Conservation (phyloP, 148 eudicot species). For the Agrostemma githago region DNA sequence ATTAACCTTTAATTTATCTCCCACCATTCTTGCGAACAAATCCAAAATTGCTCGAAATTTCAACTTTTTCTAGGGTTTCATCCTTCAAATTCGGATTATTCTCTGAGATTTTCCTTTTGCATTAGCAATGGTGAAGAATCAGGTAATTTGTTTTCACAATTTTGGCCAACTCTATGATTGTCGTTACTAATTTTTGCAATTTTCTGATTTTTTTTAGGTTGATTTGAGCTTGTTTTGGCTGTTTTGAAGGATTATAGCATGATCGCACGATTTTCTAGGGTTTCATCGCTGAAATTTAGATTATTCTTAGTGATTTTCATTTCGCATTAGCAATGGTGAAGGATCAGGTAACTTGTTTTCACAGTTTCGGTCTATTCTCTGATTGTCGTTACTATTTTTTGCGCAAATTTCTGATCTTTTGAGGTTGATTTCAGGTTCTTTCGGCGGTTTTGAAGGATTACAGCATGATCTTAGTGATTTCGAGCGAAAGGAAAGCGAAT, state of each 20-base stretch:
- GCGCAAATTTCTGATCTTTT: neutral
- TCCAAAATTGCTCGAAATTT: conserved; percentile 4
- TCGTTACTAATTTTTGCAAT: neutral
- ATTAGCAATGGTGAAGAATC: conserved; percentile 6
- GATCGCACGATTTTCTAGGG: conserved; percentile 4
- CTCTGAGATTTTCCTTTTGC: neutral
- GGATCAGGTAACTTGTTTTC: conserved; percentile 1
- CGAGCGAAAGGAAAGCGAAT: neutral
- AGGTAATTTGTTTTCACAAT: neutral
- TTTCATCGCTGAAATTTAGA: neutral
- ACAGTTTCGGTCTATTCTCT: neutral
- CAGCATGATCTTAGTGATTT: neutral
- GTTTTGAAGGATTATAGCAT: neutral
- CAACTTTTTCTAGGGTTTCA: conserved; percentile 18
- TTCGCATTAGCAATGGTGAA: conserved; percentile 7
- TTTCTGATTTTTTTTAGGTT: neutral
- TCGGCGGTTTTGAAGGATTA: neutral
- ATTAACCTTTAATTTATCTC: conserved; percentile 2
- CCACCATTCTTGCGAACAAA: neutral
- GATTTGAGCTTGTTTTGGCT: neutral
- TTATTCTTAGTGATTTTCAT: neutral
- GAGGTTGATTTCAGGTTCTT: neutral
- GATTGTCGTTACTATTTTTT: neutral
- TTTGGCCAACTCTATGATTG: neutral
- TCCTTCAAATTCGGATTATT: neutral